These are phyloP conservation scores for Penicillium janthinellum DNA, from an alignment of 2,329 filamentous ascomycete species.

Conservation along the genomic window DNA sequence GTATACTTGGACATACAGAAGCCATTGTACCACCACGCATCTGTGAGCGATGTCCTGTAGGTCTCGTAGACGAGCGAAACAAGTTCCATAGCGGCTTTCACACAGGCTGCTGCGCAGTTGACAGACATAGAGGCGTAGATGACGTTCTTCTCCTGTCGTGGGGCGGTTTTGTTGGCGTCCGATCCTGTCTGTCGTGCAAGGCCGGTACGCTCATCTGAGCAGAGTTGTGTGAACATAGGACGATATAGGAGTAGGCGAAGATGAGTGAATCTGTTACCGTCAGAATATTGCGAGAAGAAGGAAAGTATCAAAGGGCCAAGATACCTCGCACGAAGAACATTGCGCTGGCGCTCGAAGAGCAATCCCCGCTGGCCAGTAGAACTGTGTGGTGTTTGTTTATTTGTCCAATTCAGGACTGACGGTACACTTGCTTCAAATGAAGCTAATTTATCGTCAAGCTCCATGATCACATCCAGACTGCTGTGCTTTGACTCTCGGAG, in stretches of 20 bases:
- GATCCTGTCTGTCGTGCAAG: slow-evolving; percentile 8
- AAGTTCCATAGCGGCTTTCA: slow-evolving; percentile 34
- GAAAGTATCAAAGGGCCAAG: neutral
- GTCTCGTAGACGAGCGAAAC: slow-evolving; percentile 34
- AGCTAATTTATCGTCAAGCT: slow-evolving; percentile 31
- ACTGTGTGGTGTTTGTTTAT: neutral
- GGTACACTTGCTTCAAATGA: slow-evolving; percentile 29
- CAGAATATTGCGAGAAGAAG: neutral
- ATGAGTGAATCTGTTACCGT: slow-evolving; percentile 32
- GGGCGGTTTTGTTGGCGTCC: slow-evolving; percentile 1
- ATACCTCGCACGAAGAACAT: slow-evolving; percentile 35
- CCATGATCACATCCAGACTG: slow-evolving; percentile 31
- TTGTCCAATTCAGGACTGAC: slow-evolving; percentile 29
- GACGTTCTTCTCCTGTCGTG: slow-evolving; percentile 17
- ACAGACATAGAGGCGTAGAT: slow-evolving; percentile 31
- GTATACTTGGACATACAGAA: slow-evolving; percentile 34
- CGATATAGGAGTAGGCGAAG: slow-evolving; percentile 39
- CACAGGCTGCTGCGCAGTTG: slow-evolving; percentile 37
- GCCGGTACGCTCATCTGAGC: slow-evolving; percentile 25
- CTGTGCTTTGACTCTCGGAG: slow-evolving; percentile 15
- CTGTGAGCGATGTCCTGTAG: slow-evolving; percentile 29
- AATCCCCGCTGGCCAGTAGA: slow-evolving; percentile 5
- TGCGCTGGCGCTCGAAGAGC: slow-evolving; percentile 30
- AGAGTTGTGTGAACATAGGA: slow-evolving; percentile 39
- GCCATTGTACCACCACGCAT: slow-evolving; percentile 45